These are phyloP conservation scores for Salix purpurea DNA, from an alignment of 345 rosid genomes.

Conservation along the genomic window DNA sequence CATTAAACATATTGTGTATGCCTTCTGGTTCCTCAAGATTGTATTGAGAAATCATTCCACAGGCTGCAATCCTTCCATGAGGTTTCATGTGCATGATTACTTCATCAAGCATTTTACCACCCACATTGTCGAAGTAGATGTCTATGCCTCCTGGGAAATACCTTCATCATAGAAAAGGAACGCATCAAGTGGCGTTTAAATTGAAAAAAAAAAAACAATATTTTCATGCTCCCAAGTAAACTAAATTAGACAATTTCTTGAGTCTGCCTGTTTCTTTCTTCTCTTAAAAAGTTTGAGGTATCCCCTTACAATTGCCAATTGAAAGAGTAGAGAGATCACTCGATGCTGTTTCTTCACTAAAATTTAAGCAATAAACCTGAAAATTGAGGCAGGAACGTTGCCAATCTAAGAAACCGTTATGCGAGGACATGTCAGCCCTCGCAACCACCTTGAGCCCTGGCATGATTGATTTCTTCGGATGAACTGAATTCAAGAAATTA, in stretches of 20 bases:
- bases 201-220: background rate
- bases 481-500: background rate
- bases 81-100: background rate
- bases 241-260: no score
- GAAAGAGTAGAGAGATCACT: background rate
- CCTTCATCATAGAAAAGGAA: background rate
- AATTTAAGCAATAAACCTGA: no score
- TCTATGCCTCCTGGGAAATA: slow-evolving; percentile 8
- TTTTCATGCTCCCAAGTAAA: no score
- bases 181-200: background rate
- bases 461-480: no score
- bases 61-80: slow-evolving; percentile 4
- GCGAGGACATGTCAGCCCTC: no score
- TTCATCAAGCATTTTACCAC: slow-evolving; percentile 11
- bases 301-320: background rate
- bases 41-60: slow-evolving; percentile 13
- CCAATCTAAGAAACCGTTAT: no score
- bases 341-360: no score
- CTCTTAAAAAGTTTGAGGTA: background rate
- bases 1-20: background rate
- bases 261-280: no score
- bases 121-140: slow-evolving; percentile 10
- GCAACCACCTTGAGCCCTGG: no score
- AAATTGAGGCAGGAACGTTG: no score
- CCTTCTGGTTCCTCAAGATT: slow-evolving; percentile 2